Base-by-base conservation (phyloP, 768 basidiomycete species). In the Lactarius deliciosus region DNA sequence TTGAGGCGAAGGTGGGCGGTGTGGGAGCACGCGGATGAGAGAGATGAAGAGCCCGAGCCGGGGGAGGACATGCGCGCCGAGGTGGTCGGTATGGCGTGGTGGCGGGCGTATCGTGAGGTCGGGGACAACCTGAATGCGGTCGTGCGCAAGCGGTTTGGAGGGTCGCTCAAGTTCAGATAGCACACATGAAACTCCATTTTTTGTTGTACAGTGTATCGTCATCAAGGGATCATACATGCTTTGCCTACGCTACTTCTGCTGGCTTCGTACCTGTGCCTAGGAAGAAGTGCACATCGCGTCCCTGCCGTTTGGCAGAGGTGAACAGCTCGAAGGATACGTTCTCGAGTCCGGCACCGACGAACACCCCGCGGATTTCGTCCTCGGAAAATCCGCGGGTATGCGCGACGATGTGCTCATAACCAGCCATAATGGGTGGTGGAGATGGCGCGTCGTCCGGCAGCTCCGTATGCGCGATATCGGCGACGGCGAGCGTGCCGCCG, bases 61-160 rank as follows among this genome's bases (percentile, higher is more conserved):
- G 66, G 45, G 5, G 68, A 72, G 38, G 73, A 73, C 32, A 62
- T 64, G 0, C 75, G 78, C 73, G 76, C 77, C 41, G 74, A 78
- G 58, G 63, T 50, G 15, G 80, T 90, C 53, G 92, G 87, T 2
- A 80, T 80, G 73, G 85, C 85, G 45, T 96, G 94, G 94, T 96
- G 93, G 94, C 80, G 77, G 60, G 84, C 88, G 8, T 95, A 92
- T 77, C 78, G 83, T 65, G 83, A 83, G 36, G 86, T 92, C 2
- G 91, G 88, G 77, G 78, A 72, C 15, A 81, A 79, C 71, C 84
- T 95, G 77, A 89, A 93, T 70, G 78, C 75, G n/a, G 81, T 86
- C 25, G 83, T 85, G 6, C 80, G 82, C 68, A 83, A 82, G 74
- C 85, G 84, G 65, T 94, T 91, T 73, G 92, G 93, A 38, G 91